These are phyloP conservation scores for Stephania japonica DNA, from an alignment of 164 flowering plant species.

Conservation along the genomic window DNA sequence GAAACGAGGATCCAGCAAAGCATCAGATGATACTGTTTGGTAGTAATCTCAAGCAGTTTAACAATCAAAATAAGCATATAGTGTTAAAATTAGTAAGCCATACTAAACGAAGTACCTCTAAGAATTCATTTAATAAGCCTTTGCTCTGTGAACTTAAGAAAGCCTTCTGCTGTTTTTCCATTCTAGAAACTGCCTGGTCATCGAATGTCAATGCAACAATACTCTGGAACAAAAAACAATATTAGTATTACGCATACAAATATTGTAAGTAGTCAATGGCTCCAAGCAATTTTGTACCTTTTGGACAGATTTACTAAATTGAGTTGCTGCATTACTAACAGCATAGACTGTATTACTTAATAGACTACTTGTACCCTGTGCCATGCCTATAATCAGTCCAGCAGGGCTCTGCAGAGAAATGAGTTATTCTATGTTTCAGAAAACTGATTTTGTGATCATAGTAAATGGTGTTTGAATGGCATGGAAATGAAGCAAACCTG, in stretches of 20 bases:
- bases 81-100: too few species aligned
- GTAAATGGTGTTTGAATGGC: neutral
- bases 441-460: neutral
- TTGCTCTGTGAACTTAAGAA: constrained; percentile 48
- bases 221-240: constrained; percentile 45
- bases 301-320: constrained; percentile 90
- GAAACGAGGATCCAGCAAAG: too few species aligned
- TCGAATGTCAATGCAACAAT: constrained; percentile 90
- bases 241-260: constrained; percentile 1
- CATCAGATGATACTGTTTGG: too few species aligned
- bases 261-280: neutral
- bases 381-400: constrained; percentile 76
- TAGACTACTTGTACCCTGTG: constrained; percentile 87
- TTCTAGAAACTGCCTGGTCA: constrained; percentile 47
- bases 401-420: constrained; percentile 63
- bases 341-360: constrained; percentile 87
- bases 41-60: too few species aligned
- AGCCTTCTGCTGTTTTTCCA: constrained; percentile 56
- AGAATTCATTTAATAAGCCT: constrained; percentile 79
- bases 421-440: constrained; percentile 3
- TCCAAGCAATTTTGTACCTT: constrained; percentile 45
- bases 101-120: constrained; percentile 54
- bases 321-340: constrained; percentile 92
- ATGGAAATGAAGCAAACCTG: constrained; percentile 37
- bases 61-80: too few species aligned